phyloP scores from a whole-genome alignment of 2,329 filamentous ascomycete species.

The Bipolaris victoriae region DNA sequence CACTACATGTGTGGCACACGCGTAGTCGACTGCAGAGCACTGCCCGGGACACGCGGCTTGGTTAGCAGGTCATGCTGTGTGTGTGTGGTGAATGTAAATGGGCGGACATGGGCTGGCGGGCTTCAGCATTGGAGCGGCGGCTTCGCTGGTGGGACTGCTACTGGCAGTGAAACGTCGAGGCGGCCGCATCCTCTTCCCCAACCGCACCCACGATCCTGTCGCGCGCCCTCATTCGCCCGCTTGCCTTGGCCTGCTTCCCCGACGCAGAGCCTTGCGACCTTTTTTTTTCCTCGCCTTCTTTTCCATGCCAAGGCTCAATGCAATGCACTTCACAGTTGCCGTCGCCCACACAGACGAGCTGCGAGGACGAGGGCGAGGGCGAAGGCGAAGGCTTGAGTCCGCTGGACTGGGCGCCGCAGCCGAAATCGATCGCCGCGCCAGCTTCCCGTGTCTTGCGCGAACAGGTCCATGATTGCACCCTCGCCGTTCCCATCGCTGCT shows the following conservation, averaged over 20 bases:
- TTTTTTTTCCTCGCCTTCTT: not conserved
- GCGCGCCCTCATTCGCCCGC: not conserved
- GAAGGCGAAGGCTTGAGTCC: not conserved
- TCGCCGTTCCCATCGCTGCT: not conserved
- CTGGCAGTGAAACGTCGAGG: constrained; percentile 14
- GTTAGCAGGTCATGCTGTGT: not conserved
- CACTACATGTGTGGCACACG: not conserved
- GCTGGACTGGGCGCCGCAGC: constrained; percentile 3
- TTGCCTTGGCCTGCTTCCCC: not conserved
- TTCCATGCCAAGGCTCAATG: not conserved
- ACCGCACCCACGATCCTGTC: not conserved
- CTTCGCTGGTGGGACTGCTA: constrained; percentile 1
- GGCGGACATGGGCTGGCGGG: constrained; percentile 3
- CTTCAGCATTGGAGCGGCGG: constrained; percentile 2
- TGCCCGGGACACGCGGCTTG: not conserved
- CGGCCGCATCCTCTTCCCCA: constrained; percentile 4
- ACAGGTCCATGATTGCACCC: not conserved
- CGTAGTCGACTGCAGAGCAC: not conserved
- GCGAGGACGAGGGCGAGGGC: no score
- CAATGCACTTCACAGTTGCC: not conserved
- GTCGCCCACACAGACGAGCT: no score
- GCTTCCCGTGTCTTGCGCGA: constrained; percentile 7
- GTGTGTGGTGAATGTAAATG: not conserved
- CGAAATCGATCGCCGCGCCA: constrained; percentile 15
- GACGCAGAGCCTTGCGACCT: not conserved